A percentile compares a stretch with the other conserved stretches of the same genome.
Evolutionary conservation across 805 yeast species (phyloP).

Genomic region (Metschnikowia aberdeeniae): DNA sequence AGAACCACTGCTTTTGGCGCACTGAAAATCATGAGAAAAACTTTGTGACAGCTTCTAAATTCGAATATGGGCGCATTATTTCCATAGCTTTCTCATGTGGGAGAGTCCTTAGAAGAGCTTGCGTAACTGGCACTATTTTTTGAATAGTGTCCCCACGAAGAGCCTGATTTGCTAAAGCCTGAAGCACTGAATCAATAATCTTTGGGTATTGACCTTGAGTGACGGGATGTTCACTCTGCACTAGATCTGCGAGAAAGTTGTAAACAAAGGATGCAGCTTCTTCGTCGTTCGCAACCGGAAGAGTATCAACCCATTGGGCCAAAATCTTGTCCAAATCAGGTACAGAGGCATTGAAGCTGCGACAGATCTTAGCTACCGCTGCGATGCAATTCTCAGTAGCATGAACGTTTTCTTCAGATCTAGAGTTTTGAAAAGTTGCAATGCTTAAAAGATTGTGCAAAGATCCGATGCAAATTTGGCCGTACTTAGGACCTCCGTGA

Average conservation of each 20-base stretch:
- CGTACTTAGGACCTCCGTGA: constrained; percentile 62
- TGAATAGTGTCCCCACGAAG: constrained; percentile 71
- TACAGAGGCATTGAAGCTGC: constrained; percentile 52
- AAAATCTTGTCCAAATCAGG: constrained; percentile 62
- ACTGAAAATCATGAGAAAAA: constrained; percentile 42
- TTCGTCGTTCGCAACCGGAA: constrained; percentile 80
- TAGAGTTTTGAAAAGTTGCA: constrained; percentile 72
- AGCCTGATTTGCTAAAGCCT: constrained; percentile 66
- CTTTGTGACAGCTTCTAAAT: constrained; percentile 55
- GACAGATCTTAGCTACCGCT: constrained; percentile 80
- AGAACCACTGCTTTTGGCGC: no score
- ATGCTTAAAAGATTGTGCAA: constrained; percentile 72
- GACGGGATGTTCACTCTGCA: constrained; percentile 59
- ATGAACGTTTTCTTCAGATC: constrained; percentile 74
- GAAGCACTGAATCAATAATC: constrained; percentile 65
- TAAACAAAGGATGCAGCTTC: constrained; percentile 87
- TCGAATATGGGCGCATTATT: constrained; percentile 59
- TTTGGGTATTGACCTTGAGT: constrained; percentile 54
- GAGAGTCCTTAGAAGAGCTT: constrained; percentile 56
- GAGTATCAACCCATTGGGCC: constrained; percentile 71
- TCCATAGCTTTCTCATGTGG: constrained; percentile 69
- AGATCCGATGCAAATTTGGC: constrained; percentile 62
- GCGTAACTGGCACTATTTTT: constrained; percentile 56
- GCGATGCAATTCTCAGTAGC: constrained; percentile 86
- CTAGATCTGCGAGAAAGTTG: constrained; percentile 66